phyloP scores from a whole-genome alignment of 2,329 filamentous ascomycete genomes.

The Didymosphaeria variabile region DNA sequence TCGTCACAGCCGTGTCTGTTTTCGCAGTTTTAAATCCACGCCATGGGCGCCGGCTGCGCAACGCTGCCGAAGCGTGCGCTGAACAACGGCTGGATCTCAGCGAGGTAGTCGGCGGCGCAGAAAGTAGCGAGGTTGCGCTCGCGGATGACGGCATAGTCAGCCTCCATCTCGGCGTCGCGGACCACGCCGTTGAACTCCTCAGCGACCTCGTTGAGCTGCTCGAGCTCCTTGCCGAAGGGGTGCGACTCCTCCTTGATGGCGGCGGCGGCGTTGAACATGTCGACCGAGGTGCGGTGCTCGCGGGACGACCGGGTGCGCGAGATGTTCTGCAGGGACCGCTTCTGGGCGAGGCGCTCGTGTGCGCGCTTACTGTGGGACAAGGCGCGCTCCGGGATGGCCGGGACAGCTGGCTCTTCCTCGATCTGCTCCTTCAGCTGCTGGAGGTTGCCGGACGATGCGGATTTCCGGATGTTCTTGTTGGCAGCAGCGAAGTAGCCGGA shows the following conservation, averaged over 20 bases:
- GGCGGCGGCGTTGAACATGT: slow-evolving; percentile 51
- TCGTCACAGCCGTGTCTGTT: slow-evolving; percentile 1
- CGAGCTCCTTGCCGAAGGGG: slow-evolving; percentile 89
- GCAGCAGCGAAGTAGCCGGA: slow-evolving; percentile 67
- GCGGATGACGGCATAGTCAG: slow-evolving; percentile 76
- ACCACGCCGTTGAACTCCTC: slow-evolving; percentile 78
- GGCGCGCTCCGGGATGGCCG: slow-evolving; percentile 78
- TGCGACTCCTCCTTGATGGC: slow-evolving; percentile 59
- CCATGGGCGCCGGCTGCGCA: slow-evolving; percentile 37
- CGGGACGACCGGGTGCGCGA: slow-evolving; percentile 61
- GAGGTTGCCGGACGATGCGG: slow-evolving; percentile 48
- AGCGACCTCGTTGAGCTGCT: slow-evolving; percentile 89
- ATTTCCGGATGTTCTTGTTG: slow-evolving; percentile 54
- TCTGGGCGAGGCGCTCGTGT: slow-evolving; percentile 76
- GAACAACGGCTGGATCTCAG: slow-evolving; percentile 75
- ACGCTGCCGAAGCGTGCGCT: slow-evolving; percentile 31
- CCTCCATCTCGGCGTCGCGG: slow-evolving; percentile 71
- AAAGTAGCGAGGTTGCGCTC: slow-evolving; percentile 76
- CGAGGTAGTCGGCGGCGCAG: slow-evolving; percentile 82
- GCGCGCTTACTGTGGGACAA: slow-evolving; percentile 90
- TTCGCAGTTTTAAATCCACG: slow-evolving; percentile 43
- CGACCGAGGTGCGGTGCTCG: slow-evolving; percentile 61
- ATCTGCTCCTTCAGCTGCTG: slow-evolving; percentile 37
- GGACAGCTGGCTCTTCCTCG: slow-evolving; percentile 59
- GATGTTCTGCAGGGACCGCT: slow-evolving; percentile 66